Evolutionary conservation across 805 yeast genomes (phyloP), one percentile per base, ranked within the genome.

Genomic region (Candida bentonensis): DNA sequence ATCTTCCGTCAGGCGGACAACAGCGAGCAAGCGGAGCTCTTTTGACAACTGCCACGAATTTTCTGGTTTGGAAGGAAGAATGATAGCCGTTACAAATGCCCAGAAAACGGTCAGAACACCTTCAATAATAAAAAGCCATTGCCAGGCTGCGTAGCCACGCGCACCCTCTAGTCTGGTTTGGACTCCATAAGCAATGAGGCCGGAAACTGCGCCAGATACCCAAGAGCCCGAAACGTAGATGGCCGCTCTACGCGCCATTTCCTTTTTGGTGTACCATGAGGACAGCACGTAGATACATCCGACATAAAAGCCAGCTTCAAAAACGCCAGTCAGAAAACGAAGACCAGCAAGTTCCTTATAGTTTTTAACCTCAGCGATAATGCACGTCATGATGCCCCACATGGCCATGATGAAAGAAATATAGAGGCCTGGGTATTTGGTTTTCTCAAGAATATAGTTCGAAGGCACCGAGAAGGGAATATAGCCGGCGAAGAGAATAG

Each of bases 81-180:
- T 54, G 2, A 64, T 71, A 23, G 71, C 47, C 42, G 73, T 62
- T 2, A 73, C 73, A 15, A 15, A 7, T 30, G 36, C 36, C 36
- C 36, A 33, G 23, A 45, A 42, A 4, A 72, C 69, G 7, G 81
- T 75, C 45, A 71, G 64, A 2, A 66, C 64, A 40, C 82, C 82
- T 55, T 74, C 79, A 40, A 75, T 69, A 42, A 73, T 61, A 50
- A 75, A 75, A 36, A 74, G 65, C 70, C 74, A 75, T 53, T 76
- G 62, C 80, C 80, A 75, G 11, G 70, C 63, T 41, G 67, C 58
- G 25, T 68, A 51, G 15, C 74, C 73, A 20, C 60, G 59, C 26
- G 43, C 47, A 4, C 69, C 68, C 43, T 68, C 69, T 60, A 67
- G 56, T 13, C 20, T 15, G 41, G 61, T 60, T 33, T 69, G 57